A percentile compares a stretch with the other conserved stretches of the same genome.
phyloP scores from a whole-genome alignment of 164 flowering plant species.

The Dillenia turbinata region DNA sequence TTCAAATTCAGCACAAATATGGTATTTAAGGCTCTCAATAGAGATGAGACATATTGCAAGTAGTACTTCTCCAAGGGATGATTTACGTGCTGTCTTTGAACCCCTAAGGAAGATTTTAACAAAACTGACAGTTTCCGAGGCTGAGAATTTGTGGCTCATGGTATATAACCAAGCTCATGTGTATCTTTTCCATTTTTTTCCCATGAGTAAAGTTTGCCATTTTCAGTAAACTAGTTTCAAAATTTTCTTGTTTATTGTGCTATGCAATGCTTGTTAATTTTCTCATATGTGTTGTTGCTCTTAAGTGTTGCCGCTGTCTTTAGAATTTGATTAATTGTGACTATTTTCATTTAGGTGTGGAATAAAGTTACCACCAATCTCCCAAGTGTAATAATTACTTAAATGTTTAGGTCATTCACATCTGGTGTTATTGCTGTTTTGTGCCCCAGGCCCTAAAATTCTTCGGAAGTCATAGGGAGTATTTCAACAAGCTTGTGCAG shows the following conservation, averaged over 20 bases:
- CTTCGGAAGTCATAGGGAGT: constrained; percentile 47
- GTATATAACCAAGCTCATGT: constrained; percentile 36
- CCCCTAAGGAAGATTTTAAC: constrained; percentile 38
- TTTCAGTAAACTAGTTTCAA: no score
- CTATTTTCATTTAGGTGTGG: no score
- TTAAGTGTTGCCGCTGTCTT: no score
- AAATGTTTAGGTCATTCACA: no score
- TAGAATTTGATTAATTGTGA: no score
- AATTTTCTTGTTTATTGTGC: no score
- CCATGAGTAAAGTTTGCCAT: no score
- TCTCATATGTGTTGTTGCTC: no score
- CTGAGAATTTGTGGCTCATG: constrained; percentile 83
- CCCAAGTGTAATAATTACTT: no score
- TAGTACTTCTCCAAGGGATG: constrained; percentile 36
- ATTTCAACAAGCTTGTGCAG: constrained; percentile 73
- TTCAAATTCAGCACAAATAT: constrained; percentile 41
- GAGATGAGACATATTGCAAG: constrained; percentile 43
- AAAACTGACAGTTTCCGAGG: constrained; percentile 48
- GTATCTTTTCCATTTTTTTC: neutral
- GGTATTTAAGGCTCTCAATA: constrained; percentile 56
- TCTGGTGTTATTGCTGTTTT: neutral
- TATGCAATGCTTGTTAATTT: no score
- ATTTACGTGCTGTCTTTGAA: constrained; percentile 46
- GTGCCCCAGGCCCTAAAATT: constrained; percentile 65
- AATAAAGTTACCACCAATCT: no score